These are phyloP conservation scores for Hanseniaspora taiwanica DNA, from an alignment of 805 yeast species.

Conservation along the genomic window DNA sequence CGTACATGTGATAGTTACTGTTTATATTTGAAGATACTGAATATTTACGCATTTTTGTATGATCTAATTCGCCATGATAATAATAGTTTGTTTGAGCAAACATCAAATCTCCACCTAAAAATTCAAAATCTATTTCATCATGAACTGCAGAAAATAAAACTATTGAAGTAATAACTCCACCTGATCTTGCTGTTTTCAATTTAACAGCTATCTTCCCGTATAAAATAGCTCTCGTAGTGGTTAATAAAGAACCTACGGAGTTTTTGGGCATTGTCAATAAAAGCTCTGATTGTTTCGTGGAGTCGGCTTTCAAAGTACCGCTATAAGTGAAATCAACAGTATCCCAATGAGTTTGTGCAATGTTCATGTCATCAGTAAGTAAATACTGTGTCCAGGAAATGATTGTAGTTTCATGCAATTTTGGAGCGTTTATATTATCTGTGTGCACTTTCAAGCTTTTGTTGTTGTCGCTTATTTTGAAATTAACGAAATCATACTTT, in stretches of 20 bases:
- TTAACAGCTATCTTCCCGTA: constrained; percentile 64
- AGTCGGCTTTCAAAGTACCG: constrained; percentile 37
- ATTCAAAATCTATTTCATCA: constrained; percentile 88
- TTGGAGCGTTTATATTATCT: neutral
- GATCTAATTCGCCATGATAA: constrained; percentile 59
- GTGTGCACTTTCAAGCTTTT: no score
- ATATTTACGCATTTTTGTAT: constrained; percentile 34
- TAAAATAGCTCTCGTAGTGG: constrained; percentile 68
- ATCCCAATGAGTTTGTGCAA: constrained; percentile 47
- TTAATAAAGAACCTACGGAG: constrained; percentile 63
- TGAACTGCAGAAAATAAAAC: constrained; percentile 72
- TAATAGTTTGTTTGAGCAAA: constrained; percentile 70
- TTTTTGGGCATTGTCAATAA: constrained; percentile 69
- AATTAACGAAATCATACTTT: no score
- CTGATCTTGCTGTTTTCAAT: constrained; percentile 57
- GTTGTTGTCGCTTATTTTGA: no score
- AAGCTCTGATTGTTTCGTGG: constrained; percentile 30
- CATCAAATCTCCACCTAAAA: constrained; percentile 59
- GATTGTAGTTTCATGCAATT: constrained; percentile 12
- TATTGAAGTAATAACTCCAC: constrained; percentile 77
- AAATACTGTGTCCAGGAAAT: constrained; percentile 17
- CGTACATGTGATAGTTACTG: constrained; percentile 59
- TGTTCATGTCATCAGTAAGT: constrained; percentile 23
- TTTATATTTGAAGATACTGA: constrained; percentile 34
- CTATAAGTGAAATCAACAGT: constrained; percentile 51